Evolutionary conservation across 176 grass and related monocot genomes (phyloP).

Genomic region (Dendrocalamus sinicus): DNA sequence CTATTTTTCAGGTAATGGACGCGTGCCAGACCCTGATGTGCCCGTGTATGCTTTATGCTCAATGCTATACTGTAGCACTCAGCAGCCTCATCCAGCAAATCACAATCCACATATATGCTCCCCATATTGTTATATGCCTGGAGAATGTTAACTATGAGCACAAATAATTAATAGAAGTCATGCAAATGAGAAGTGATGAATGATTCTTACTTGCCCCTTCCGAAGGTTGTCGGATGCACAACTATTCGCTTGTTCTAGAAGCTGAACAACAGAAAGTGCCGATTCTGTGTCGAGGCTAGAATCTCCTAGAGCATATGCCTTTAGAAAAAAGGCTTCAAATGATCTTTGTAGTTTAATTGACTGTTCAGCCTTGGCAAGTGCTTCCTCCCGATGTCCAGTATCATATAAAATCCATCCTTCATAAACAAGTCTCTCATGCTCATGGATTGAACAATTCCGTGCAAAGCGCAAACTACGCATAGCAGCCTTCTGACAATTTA

Average conservation of each 20-base stretch:
- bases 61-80: conserved; percentile 87
- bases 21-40: conserved; percentile 93
- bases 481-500: conserved; percentile 90
- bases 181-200: not conserved
- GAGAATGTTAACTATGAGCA: conserved; percentile 18
- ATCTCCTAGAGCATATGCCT: conserved; percentile 91
- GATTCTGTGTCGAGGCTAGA: conserved; percentile 67
- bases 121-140: conserved; percentile 99
- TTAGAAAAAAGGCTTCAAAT: conserved; percentile 94
- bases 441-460: conserved; percentile 67
- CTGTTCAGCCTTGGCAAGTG: conserved; percentile 82
- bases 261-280: conserved; percentile 73
- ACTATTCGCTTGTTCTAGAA: conserved; percentile 81
- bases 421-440: conserved; percentile 87
- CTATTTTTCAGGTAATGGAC: conserved; percentile 80
- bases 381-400: conserved; percentile 84
- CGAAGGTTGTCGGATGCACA: conserved; percentile 96
- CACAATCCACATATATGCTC: conserved; percentile 90
- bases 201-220: conserved; percentile 81
- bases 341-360: conserved; percentile 77
- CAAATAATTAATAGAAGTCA: not conserved
- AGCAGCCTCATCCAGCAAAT: conserved; percentile 83
- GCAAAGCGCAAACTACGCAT: conserved; percentile 81
- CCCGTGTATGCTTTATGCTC: conserved; percentile 89
- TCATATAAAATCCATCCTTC: conserved; percentile 98